These are phyloP conservation scores for Ophiorrhiza pumila DNA, from an alignment of 257 asterid species.

Conservation along the genomic window DNA sequence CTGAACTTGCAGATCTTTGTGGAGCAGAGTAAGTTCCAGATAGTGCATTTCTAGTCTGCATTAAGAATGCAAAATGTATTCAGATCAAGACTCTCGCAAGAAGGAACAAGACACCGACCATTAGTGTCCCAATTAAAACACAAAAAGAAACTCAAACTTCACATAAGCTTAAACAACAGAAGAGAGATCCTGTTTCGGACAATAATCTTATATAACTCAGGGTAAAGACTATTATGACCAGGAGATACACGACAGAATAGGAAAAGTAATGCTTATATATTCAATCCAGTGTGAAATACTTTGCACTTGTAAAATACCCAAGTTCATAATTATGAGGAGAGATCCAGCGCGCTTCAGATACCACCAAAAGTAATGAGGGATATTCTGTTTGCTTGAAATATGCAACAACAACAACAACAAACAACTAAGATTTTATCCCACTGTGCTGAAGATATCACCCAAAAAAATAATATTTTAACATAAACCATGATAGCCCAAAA, in stretches of 20 bases:
- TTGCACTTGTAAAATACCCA: neutral
- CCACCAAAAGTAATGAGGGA: neutral
- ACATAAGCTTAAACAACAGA: neutral
- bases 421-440: too few species aligned
- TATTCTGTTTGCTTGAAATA: too few species aligned
- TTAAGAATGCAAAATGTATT: conserved; percentile 10
- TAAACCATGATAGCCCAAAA: neutral
- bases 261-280: neutral
- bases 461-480: neutral
- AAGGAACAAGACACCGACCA: neutral
- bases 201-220: too few species aligned
- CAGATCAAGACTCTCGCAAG: conserved; percentile 23
- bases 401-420: too few species aligned
- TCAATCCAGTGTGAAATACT: neutral
- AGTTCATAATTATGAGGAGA: neutral
- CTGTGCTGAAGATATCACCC: neutral
- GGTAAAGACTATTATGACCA: neutral
- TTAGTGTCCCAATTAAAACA: neutral
- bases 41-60: conserved; percentile 94
- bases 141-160: neutral
- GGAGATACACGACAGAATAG: neutral
- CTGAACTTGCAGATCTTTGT: conserved; percentile 98
- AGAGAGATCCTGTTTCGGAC: neutral
- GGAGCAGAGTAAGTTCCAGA: conserved; percentile 99
- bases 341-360: neutral